Evolutionary conservation across 768 basidiomycete species (phyloP).

Genomic region (Lentinula lateritia): DNA sequence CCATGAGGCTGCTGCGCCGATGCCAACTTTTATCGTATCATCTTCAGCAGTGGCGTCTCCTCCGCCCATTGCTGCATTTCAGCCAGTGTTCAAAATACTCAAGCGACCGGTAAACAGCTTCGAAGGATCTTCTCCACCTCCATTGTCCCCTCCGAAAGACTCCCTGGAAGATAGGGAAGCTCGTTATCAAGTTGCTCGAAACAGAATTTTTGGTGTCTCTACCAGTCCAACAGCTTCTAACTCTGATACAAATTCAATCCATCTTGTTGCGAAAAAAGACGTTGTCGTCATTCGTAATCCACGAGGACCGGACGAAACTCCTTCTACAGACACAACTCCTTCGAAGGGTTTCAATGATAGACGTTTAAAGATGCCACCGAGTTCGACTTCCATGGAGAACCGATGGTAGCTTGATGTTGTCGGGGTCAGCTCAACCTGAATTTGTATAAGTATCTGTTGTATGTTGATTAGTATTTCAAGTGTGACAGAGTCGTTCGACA

Average conservation of each 20-base stretch:
- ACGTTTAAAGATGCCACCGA: not conserved
- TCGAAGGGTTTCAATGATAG: conserved; percentile 20
- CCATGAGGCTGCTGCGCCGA: conserved; percentile 49
- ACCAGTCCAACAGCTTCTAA: not conserved
- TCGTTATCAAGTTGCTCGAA: conserved; percentile 67
- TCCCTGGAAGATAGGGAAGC: conserved; percentile 63
- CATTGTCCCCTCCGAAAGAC: not conserved
- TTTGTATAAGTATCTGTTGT: too few species aligned
- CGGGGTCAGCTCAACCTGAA: too few species aligned
- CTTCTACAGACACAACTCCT: conserved; percentile 7
- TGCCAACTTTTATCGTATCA: conserved; percentile 57
- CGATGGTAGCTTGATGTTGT: not conserved
- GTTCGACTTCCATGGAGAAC: not conserved
- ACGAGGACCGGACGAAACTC: conserved; percentile 19
- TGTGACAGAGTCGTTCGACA: too few species aligned
- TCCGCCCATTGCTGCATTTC: conserved; percentile 51
- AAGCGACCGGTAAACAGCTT: conserved; percentile 50
- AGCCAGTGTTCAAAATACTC: conserved; percentile 62
- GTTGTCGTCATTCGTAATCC: conserved; percentile 24
- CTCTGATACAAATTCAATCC: conserved; percentile 1
- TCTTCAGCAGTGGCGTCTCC: conserved; percentile 31
- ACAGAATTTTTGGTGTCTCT: conserved; percentile 58
- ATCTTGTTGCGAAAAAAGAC: not conserved
- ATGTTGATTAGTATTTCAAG: too few species aligned
- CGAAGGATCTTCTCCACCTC: conserved; percentile 7